Evolutionary conservation across 192 early-diverging fungal species (phyloP), one percentile per base, ranked within the genome.

Genomic region (Umbelopsis sp.): DNA sequence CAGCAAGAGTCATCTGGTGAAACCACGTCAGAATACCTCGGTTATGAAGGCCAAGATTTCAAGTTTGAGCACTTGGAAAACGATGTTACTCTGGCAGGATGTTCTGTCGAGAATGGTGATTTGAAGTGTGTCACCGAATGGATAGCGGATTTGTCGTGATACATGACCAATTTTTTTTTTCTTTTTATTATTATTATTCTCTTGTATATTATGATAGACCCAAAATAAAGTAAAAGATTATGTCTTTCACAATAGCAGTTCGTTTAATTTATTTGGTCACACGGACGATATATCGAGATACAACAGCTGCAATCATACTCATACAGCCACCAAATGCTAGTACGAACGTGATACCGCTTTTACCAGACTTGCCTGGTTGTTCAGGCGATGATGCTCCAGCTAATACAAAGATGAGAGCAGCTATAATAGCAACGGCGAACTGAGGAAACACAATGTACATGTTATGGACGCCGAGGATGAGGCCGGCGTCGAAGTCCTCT

Each of bases 381-480:
- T 69, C 64, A 25, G 70, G 72, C n/a, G 67, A 33, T n/a, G 49
- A 52, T 2, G 67, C 20, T 35, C 78, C 87, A 76, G 93, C 91
- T 22, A 93, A 70, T 5, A 91, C 75, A 74, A 90, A 80, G 8
- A 80, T 75, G 21, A 75, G 4, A 10, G 78, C 87, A 70, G 89
- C 89, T 22, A 94, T 78, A 48, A 95, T 75, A 11, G 93, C 92
- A n/a, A 90, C 89, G 3, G 90, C 78, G 75, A 99, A 95, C 78
- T 99, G 97, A 12, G 97, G 97, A 49, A 96, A 71, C 5, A 95
- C 94, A 64, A 97, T 91, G 74, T 94, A 97, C 74, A 98, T 91
- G 75, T 99, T 99, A 80, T 97, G 95, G 23, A 98, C 93, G 2
- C 96, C 97, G 46, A 97, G 81, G 12, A 96, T 87, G 49, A 94